Conservation (phyloP, 768 basidiomycete species). For the Mycena polygramma region DNA sequence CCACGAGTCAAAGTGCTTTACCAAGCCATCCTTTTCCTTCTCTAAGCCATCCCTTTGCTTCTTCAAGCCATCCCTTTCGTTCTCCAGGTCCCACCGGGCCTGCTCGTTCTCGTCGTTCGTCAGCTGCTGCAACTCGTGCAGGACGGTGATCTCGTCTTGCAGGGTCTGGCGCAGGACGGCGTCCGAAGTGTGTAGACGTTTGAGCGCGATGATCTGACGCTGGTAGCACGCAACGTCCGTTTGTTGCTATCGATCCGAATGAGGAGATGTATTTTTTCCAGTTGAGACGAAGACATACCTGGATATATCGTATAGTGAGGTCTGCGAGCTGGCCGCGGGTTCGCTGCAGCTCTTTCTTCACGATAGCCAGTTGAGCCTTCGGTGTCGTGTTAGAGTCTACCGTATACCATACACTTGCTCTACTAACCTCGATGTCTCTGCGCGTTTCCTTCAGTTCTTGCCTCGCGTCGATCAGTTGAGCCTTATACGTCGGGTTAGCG, state of each 20-base stretch:
- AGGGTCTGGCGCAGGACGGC: no score
- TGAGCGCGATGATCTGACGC: no score
- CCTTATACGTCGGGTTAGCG: not conserved
- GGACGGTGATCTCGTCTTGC: no score
- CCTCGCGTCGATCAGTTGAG: not conserved
- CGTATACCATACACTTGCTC: not conserved
- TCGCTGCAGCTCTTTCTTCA: not conserved
- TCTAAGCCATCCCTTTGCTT: no score
- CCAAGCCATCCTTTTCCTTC: no score
- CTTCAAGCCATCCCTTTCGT: no score
- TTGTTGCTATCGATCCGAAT: not conserved
- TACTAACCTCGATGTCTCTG: not conserved
- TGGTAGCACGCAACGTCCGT: not conserved
- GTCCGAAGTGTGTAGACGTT: no score
- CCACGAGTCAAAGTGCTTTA: no score
- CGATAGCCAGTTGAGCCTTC: not conserved
- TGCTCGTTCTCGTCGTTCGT: no score
- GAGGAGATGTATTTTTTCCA: not conserved
- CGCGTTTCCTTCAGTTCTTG: not conserved
- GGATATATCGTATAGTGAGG: not conserved
- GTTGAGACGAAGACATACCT: not conserved
- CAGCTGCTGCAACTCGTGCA: no score
- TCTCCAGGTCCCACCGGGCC: no score
- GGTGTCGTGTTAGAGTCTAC: not conserved
- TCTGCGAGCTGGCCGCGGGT: not conserved